These are phyloP conservation scores for Podospora fimiseda DNA, from an alignment of 495 filamentous ascomycete genomes.

Conservation along the genomic window DNA sequence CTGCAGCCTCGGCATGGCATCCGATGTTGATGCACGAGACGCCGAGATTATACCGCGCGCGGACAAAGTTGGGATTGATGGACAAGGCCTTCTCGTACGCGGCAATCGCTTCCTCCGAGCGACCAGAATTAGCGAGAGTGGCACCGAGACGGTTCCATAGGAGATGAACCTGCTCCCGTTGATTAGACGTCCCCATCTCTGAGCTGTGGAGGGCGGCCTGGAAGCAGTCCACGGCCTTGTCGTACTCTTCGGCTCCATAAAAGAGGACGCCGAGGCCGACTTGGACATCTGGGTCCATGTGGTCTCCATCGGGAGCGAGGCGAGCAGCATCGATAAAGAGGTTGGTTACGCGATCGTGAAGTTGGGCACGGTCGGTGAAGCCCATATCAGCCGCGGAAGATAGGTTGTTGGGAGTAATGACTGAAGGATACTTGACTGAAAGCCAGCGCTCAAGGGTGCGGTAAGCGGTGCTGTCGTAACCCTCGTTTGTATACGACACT, in stretches of 20 bases:
- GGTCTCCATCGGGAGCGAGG: slow-evolving; percentile 72
- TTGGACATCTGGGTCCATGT: slow-evolving; percentile 97
- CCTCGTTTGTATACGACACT: slow-evolving; percentile 98
- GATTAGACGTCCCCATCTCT: slow-evolving; percentile 70
- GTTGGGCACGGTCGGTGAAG: slow-evolving; percentile 83
- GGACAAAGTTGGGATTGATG: slow-evolving; percentile 90
- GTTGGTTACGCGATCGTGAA: slow-evolving; percentile 83
- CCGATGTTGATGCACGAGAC: slow-evolving; percentile 97
- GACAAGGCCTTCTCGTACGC: slow-evolving; percentile 89
- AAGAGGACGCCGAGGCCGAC: slow-evolving; percentile 95
- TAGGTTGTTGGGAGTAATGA: slow-evolving; percentile 62
- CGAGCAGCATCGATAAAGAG: slow-evolving; percentile 90
- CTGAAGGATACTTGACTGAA: slow-evolving; percentile 77
- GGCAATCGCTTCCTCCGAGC: slow-evolving; percentile 89
- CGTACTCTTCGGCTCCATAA: slow-evolving; percentile 96
- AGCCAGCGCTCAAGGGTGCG: slow-evolving; percentile 96
- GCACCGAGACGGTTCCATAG: slow-evolving; percentile 98
- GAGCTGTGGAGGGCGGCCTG: slow-evolving; percentile 75
- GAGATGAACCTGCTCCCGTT: slow-evolving; percentile 72
- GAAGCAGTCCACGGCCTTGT: slow-evolving; percentile 99
- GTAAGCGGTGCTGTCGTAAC: slow-evolving; percentile 94
- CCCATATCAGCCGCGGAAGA: slow-evolving; percentile 68
- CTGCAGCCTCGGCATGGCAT: slow-evolving; percentile 85
- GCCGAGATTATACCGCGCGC: slow-evolving; percentile 93
- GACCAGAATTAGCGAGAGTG: slow-evolving; percentile 89